Conservation (phyloP, 2,329 filamentous ascomycete species). For the Fusarium staphyleae region DNA sequence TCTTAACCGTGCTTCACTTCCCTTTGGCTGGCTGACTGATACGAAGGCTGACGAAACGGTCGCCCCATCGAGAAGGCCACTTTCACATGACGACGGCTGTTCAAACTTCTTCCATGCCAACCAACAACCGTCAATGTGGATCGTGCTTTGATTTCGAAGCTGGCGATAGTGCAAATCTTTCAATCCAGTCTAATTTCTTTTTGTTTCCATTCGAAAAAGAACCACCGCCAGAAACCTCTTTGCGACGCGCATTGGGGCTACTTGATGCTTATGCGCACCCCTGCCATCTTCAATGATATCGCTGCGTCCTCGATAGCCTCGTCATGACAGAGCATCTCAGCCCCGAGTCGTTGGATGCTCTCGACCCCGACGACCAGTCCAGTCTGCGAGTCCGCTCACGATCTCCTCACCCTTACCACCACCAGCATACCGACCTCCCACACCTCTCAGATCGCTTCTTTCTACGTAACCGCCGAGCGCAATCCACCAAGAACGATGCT, state of each 20-base stretch:
- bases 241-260: slow-evolving; percentile 9
- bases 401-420: slow-evolving; percentile 73
- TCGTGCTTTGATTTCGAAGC: slow-evolving; percentile 19
- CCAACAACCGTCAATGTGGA: slow-evolving; percentile 32
- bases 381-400: slow-evolving; percentile 60
- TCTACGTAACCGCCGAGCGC: slow-evolving; percentile 33
- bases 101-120: slow-evolving; percentile 30
- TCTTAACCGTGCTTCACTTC: slow-evolving; percentile 24
- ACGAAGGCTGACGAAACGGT: slow-evolving; percentile 38
- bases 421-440: slow-evolving; percentile 62
- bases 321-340: slow-evolving; percentile 57
- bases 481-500: slow-evolving; percentile 25
- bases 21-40: slow-evolving; percentile 33
- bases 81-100: slow-evolving; percentile 42
- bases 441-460: slow-evolving; percentile 55
- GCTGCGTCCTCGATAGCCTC: slow-evolving; percentile 35
- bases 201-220: slow-evolving; percentile 1
- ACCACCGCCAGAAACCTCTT: neutral
- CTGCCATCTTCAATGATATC: slow-evolving; percentile 40
- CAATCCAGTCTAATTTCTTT: slow-evolving; percentile 5
- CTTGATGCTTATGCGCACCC: slow-evolving; percentile 33
- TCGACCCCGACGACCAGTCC: slow-evolving; percentile 48
- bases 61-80: slow-evolving; percentile 40
- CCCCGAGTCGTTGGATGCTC: slow-evolving; percentile 45
- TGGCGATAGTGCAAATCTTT: slow-evolving; percentile 21